Percentiles rank a stretch among this genome's conserved stretches.
Conservation (phyloP, 345 rosid genomes). For the Salix brachista region DNA sequence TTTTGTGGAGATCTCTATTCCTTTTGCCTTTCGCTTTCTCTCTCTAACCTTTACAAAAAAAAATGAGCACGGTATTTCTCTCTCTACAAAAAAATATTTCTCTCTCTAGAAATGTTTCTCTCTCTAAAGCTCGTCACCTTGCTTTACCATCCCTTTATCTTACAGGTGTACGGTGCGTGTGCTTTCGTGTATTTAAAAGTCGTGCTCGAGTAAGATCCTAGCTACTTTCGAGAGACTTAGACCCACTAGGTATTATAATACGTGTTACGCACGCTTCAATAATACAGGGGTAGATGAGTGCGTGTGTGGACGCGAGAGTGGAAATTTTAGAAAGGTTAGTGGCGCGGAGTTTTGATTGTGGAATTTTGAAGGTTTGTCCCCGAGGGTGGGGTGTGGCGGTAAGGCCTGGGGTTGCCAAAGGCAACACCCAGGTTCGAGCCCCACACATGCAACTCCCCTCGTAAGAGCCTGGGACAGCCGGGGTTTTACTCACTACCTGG, state of each 20-base stretch:
- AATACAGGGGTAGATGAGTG: not conserved
- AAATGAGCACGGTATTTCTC: not conserved
- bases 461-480: too few relatives aligned
- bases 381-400: too few relatives aligned
- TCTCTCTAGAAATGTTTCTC: slow-evolving; percentile 18
- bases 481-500: too few relatives aligned
- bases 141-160: slow-evolving; percentile 20
- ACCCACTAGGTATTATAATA: not conserved
- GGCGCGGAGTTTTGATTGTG: slow-evolving; percentile 12
- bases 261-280: not conserved
- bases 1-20: slow-evolving; percentile 5
- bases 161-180: slow-evolving; percentile 33
- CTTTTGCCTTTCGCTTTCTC: slow-evolving; percentile 9
- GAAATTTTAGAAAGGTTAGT: not conserved
- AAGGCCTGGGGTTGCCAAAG: too few relatives aligned
- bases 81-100: slow-evolving; percentile 14
- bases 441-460: too few relatives aligned
- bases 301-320: not conserved
- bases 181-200: slow-evolving; percentile 16
- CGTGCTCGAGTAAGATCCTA: not conserved
- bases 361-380: slow-evolving; percentile 5
- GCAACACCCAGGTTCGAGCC: too few relatives aligned
- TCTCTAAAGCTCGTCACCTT: not conserved
- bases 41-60: not conserved
- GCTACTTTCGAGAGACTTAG: not conserved